A percentile compares a stretch with the other conserved stretches of the same genome.
Conservation (phyloP, 1,284 basidiomycete species). For the Irpex lacteus region DNA sequence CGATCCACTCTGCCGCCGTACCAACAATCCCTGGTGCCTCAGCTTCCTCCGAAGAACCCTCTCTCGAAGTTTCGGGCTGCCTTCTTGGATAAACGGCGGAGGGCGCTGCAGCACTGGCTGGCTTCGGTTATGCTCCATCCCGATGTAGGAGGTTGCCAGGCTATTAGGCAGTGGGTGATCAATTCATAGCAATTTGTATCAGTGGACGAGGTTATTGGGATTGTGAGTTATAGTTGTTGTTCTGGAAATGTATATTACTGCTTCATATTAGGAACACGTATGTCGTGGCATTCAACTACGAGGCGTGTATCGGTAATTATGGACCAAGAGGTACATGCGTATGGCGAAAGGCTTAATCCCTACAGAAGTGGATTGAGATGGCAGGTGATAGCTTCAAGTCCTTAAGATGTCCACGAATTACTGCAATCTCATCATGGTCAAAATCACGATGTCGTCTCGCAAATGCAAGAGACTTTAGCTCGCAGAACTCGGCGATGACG, state of each 20-base stretch:
- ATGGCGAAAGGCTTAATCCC: neutral
- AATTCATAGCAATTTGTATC: conserved; percentile 28
- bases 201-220: neutral
- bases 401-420: neutral
- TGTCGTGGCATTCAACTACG: neutral
- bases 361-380: neutral
- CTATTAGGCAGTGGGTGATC: conserved; percentile 66
- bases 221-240: neutral
- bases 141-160: conserved; percentile 62
- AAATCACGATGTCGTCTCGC: neutral
- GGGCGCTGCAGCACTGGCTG: conserved; percentile 67
- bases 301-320: neutral
- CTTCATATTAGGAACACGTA: neutral
- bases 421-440: neutral
- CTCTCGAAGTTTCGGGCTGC: conserved; percentile 63
- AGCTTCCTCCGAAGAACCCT: conserved; percentile 69
- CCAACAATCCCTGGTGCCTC: conserved; percentile 51
- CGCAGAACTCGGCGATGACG: neutral
- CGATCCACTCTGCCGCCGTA: conserved; percentile 51
- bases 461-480: neutral
- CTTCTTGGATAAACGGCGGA: conserved; percentile 69
- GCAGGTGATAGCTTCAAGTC: neutral
- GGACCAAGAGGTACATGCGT: neutral
- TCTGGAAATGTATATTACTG: neutral
- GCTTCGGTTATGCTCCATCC: conserved; percentile 67